Conservation (phyloP, 2,329 filamentous ascomycete species). For the Macrophomina pseudophaseolina region DNA sequence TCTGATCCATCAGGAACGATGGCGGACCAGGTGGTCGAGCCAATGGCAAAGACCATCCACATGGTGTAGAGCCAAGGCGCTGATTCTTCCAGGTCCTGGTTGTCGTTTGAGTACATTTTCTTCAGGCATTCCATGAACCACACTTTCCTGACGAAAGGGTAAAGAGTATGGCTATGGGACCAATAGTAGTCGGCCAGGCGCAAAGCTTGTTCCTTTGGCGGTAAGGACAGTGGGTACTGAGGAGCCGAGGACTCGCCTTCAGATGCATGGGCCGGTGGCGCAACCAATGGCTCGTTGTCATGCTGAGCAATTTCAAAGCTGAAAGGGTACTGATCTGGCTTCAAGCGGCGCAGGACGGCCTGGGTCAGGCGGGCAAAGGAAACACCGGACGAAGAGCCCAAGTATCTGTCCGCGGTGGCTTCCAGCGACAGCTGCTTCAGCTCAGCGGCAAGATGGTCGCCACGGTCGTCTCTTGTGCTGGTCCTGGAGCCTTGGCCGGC, state of each 20-base stretch:
- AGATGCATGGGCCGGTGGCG: not conserved
- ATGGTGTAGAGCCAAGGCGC: conserved; percentile 46
- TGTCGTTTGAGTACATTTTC: not conserved
- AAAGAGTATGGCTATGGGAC: conserved; percentile 54
- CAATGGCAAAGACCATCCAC: conserved; percentile 58
- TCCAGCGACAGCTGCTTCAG: conserved; percentile 43
- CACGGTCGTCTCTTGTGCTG: conserved; percentile 8
- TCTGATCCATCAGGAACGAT: conserved; percentile 39
- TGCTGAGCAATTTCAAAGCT: conserved; percentile 29
- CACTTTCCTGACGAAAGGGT: conserved; percentile 48
- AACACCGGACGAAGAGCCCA: conserved; percentile 52
- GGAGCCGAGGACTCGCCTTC: not conserved
- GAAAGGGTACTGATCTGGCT: conserved; percentile 15
- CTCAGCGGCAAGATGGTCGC: conserved; percentile 31
- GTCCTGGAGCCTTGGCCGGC: not conserved
- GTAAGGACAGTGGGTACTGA: conserved; percentile 1
- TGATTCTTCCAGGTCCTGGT: conserved; percentile 33
- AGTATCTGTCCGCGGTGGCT: conserved; percentile 51
- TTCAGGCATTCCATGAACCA: conserved; percentile 44
- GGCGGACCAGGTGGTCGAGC: conserved; percentile 52
- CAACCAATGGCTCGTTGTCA: not conserved
- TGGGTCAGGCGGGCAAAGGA: conserved; percentile 44
- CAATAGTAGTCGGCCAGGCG: conserved; percentile 49
- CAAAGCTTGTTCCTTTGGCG: conserved; percentile 5
- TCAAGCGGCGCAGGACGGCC: conserved; percentile 36